Evolutionary conservation across 2,329 filamentous ascomycete genomes (phyloP), one percentile per base, ranked within the genome.

Genomic region (Raffaelea deltoideospora): DNA sequence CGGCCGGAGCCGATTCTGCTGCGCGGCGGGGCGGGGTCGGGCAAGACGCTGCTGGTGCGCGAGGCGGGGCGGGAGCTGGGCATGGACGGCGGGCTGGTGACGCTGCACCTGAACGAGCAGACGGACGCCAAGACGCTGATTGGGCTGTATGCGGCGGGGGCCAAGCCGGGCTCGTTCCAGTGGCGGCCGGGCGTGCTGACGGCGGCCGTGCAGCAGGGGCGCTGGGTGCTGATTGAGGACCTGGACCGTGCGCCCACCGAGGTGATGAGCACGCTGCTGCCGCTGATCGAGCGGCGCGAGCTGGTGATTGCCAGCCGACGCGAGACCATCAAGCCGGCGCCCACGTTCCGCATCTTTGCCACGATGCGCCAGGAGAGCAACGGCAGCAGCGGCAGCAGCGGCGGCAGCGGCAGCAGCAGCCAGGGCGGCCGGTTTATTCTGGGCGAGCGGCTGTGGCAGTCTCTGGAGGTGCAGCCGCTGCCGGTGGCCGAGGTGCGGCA

Each of bases 161-260:
- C 80, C 14, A 81, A 79, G 42, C 87, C 86, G 1, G 87, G 87
- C 2, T 87, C 83, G 10, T 98, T 98, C 53, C 72, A 74, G 35
- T 99, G 90, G 90, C 76, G 83, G 41, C 75, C 90, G 3, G 90
- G 90, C 58, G 83, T 96, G 17, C 63, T 99, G 47, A 95, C 90
- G 0, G 93, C 85, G 22, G 92, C 92, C 26, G 86, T 96, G 3
- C 79, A 72, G 50, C 88, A 98, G 62, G 92, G 90, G 14, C 72
- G 88, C 50, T 98, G 90, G 92, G 82, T 98, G 7, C 66, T 98
- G 45, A 92, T 99, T 41, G 92, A 99, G 56, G 92, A 99, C 55
- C 67, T 99, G 29, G 87, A 98, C 53, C 77, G 88, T 43, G 90
- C 90, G 10, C 90, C 92, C 5, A 88, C 84, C 45, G 90, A 98